Conservation (phyloP, 352 stramenopile genomes). For the Elongisporangium senticosum region DNA sequence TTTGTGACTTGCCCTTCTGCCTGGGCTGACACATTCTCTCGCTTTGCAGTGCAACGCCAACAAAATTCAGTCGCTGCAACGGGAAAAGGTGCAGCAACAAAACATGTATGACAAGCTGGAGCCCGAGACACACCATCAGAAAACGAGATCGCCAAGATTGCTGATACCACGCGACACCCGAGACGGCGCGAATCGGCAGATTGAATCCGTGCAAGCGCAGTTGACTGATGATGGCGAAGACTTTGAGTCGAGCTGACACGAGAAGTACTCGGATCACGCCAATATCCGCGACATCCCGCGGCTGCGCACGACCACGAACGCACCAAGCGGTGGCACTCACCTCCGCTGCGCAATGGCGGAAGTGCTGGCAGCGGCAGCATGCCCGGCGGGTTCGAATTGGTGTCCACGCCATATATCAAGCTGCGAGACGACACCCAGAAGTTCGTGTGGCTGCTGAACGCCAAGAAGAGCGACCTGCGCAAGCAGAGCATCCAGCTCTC, state of each 20-base stretch:
- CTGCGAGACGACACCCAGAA: conserved; percentile 73
- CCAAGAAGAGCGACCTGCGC: conserved; percentile 72
- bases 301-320: conserved; percentile 54
- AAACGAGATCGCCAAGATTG: conserved; percentile 73
- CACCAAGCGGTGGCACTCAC: conserved; percentile 11
- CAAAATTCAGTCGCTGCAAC: conserved; percentile 77
- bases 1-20: neutral
- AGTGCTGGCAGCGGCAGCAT: conserved; percentile 6
- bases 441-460: conserved; percentile 64
- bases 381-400: conserved; percentile 41
- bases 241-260: conserved; percentile 84
- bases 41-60: conserved; percentile 55
- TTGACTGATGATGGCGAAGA: conserved; percentile 72
- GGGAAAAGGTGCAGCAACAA: conserved; percentile 76
- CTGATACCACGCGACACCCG: conserved; percentile 70
- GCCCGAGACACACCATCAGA: conserved; percentile 80
- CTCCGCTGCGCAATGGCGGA: conserved; percentile 11
- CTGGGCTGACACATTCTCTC: neutral
- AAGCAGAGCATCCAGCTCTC: conserved; percentile 64
- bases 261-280: conserved; percentile 80
- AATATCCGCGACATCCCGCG: conserved; percentile 72
- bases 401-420: conserved; percentile 64
- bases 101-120: conserved; percentile 75
- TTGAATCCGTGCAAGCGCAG: conserved; percentile 65
- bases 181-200: conserved; percentile 81